Evolutionary conservation across 805 yeast species (phyloP).

Genomic region (Starmerella geochares): DNA sequence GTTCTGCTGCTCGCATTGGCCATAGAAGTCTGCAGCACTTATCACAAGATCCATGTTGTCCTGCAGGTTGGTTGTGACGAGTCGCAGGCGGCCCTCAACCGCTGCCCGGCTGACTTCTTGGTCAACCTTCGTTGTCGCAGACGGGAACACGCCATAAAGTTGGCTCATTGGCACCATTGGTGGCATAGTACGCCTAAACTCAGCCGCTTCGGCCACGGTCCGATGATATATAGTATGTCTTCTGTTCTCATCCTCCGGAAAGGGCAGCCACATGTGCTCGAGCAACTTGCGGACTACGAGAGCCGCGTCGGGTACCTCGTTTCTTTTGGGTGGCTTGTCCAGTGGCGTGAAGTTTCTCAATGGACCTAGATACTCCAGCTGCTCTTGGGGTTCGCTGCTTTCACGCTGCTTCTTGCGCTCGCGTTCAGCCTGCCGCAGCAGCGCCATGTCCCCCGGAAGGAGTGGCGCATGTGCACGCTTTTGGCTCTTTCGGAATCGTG

Average conservation of each 20-base stretch:
- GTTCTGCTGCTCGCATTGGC: conserved; percentile 8
- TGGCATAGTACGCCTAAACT: conserved; percentile 28
- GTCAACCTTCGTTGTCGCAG: conserved; percentile 33
- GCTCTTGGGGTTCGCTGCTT: conserved; percentile 12
- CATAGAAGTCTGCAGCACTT: conserved; percentile 23
- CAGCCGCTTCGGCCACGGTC: conserved; percentile 24
- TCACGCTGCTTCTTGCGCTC: conserved; percentile 23
- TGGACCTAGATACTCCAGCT: conserved; percentile 18
- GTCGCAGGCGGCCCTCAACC: conserved; percentile 26
- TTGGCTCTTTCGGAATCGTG: not conserved
- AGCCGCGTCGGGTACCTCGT: conserved; percentile 23
- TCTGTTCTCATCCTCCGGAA: conserved; percentile 28
- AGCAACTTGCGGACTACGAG: conserved; percentile 26
- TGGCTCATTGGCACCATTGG: conserved; percentile 30
- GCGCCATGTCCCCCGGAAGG: conserved; percentile 24
- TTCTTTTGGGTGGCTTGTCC: conserved; percentile 15
- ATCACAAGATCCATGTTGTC: conserved; percentile 31
- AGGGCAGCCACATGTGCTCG: conserved; percentile 28
- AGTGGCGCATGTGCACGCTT: conserved; percentile 15
- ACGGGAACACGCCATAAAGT: conserved; percentile 32
- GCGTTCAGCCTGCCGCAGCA: conserved; percentile 25
- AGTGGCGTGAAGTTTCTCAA: conserved; percentile 18
- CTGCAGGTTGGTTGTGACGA: conserved; percentile 27
- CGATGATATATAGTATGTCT: conserved; percentile 20
- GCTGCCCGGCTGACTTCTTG: conserved; percentile 27